Evolutionary conservation across 768 basidiomycete species (phyloP), one percentile per base, ranked within the genome.

Genomic region (Mycena amicta): DNA sequence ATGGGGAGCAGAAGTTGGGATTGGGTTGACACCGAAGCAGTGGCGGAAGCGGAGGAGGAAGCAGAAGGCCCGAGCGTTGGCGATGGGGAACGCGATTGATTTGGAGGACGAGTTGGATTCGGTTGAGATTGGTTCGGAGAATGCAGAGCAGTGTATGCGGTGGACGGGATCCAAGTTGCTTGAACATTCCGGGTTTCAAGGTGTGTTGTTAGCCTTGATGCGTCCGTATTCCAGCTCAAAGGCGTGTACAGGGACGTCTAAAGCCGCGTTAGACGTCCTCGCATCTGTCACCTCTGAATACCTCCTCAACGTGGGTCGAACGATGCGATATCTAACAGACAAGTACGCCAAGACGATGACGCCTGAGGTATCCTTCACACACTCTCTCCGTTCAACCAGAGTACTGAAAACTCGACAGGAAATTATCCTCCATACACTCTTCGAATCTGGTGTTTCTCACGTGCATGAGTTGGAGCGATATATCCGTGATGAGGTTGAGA

Each of bases 181-280:
- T 66, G 93, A 96, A 65, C 95, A 97, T 77, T 80, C 82, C 49
- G 95, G 95, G 2, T 97, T 97, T 67, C 95, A 97, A 80, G 92
- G 94, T 90, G 56, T 56, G 86, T 73, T 43, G 33, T 46, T 28
- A 54, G 18, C 22, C 47, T 47, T 53, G 45, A 46, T 3, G 50
- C 33, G n/a, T 57, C 23, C n/a, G n/a, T n/a, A n/a, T n/a, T n/a
- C n/a, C n/a, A n/a, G n/a, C 40, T 25, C 25, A 51, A 31, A 39
- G 54, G 8, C n/a, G 47, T 33, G 50, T 57, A 47, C 52, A 90
- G 93, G 93, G 45, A 71, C 92, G 13, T 89, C 92, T n/a, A 80
- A 84, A 64, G 77, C 80, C 41, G 85, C 95, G 0, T 71, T 97
- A 49, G 89, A 92, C 61, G 87, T 94, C 15, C 73, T 98, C 22